A percentile compares a stretch with the other conserved stretches of the same genome.
These are phyloP conservation scores for Saccharomycopsis selenospora DNA, from an alignment of 805 yeast genomes.

Conservation along the genomic window DNA sequence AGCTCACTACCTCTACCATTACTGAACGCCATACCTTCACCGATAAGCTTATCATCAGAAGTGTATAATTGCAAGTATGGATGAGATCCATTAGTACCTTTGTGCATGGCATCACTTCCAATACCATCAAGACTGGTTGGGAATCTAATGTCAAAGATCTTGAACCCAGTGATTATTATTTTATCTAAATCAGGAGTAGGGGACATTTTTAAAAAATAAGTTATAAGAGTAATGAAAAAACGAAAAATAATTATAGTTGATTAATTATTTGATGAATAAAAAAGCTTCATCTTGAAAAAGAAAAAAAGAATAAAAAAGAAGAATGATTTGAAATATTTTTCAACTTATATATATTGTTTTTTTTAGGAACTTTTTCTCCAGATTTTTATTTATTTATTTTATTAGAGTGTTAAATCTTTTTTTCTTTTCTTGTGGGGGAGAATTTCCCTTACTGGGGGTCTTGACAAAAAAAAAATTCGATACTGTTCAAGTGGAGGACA, in stretches of 20 bases:
- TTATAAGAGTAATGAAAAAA: too few species aligned
- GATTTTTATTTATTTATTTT: too few species aligned
- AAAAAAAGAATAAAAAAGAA: too few species aligned
- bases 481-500: not conserved
- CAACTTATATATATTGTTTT: not conserved
- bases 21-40: slow-evolving; percentile 37
- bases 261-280: too few species aligned
- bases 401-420: too few species aligned
- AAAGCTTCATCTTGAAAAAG: too few species aligned
- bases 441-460: not conserved
- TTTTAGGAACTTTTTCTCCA: not conserved
- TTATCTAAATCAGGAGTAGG: not conserved
- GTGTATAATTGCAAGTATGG: slow-evolving; percentile 31
- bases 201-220: too few species aligned
- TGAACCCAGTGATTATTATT: slow-evolving; percentile 26
- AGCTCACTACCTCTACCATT: slow-evolving; percentile 33
- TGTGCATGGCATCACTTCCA: slow-evolving; percentile 37
- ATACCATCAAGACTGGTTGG: slow-evolving; percentile 33
- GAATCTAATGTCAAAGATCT: slow-evolving; percentile 30
- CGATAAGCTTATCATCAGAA: slow-evolving; percentile 24
- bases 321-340: not conserved
- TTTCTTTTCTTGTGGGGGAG: slow-evolving; percentile 1
- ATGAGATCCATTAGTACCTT: slow-evolving; percentile 33
- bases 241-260: too few species aligned
- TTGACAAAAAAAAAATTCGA: too few species aligned